Base-by-base conservation (phyloP, 495 filamentous ascomycete genomes). In the Opeltia flavorubescens region DNA sequence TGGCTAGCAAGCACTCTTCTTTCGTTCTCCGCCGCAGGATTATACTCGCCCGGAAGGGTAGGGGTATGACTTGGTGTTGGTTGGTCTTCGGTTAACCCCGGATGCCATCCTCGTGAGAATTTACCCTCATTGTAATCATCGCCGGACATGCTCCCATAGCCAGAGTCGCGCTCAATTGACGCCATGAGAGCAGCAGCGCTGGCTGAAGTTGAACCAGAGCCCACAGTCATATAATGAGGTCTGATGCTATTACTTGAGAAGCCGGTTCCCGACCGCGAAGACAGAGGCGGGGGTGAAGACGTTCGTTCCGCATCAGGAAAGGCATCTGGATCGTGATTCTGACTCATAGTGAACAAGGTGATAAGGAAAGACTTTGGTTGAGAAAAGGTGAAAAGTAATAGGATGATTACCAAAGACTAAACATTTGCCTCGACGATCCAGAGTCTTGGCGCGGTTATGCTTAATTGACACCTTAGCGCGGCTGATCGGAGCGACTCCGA, bases 161-260 rank as follows among this genome's bases (percentile, higher is more conserved):
- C 91, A 17, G 88, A 95, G 56, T 96, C 91, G 40, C 80, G 67
- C 47, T 94, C 84, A 26, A 94, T 59, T 35, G 78, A 67, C 59
- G 76, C 62, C 68, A 81, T 70, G 67, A 93, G 56, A 64, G 76
- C 68, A 50, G 78, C 65, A 5, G 80, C 79, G 55, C 77, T 82
- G 48, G 87, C 76, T 43, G 88, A 86, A 28, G 83, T 80, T 34
- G 82, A 80, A 24, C 86, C 87, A 52, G 72, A 78, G 36, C 88
- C 88, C 29, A 95, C 86, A 8, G 86, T 94, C 81, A 89, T 83
- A 63, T 88, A 95, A 13, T 70, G 67, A 28, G 83, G 83, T 47
- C 65, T 63, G 51, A 63, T 54, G 50, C 53, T 59, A 47, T 59
- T 55, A 44, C 48, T 49, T 49, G 63, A 62, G 44, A 61, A 61